These are phyloP conservation scores for Chlorella sp. DNA, from an alignment of 139 green algal species.

Conservation along the genomic window DNA sequence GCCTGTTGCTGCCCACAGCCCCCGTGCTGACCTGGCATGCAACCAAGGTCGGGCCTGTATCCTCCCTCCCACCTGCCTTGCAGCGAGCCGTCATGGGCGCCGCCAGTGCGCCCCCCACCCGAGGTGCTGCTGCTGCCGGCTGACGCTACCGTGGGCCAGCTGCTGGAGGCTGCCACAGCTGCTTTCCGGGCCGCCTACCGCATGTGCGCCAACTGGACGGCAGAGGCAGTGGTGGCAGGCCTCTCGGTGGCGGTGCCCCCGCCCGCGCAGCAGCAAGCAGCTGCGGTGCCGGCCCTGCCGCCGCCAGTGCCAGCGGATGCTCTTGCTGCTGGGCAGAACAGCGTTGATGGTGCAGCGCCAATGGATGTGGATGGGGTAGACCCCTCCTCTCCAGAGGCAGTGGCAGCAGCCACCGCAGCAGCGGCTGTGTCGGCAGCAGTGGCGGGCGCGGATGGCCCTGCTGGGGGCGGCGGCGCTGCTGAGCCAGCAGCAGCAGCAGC, in stretches of 20 bases:
- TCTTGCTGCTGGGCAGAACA: not conserved
- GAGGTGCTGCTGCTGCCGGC: constrained; percentile 64
- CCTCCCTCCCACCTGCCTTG: not conserved
- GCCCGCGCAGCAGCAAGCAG: not conserved
- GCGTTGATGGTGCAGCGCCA: not conserved
- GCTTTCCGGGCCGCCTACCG: constrained; percentile 77
- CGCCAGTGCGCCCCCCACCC: constrained; percentile 43
- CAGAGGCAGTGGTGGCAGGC: constrained; percentile 38
- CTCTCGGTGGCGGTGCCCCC: not conserved
- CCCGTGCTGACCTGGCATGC: no score
- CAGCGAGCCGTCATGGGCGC: constrained; percentile 26
- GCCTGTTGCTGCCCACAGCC: no score
- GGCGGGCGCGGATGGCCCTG: no score
- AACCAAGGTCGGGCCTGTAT: no score
- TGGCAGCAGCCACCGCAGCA: not conserved
- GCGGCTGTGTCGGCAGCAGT: not conserved
- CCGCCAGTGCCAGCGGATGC: not conserved
- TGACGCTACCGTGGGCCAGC: constrained; percentile 43
- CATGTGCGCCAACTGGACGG: constrained; percentile 61
- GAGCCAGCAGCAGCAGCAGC: not conserved
- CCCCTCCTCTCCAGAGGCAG: not conserved
- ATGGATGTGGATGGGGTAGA: constrained; percentile 8
- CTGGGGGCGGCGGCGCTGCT: not conserved
- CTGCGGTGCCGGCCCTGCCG: not conserved
- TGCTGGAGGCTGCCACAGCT: constrained; percentile 53